These are phyloP conservation scores for Kwoniella newhampshirensis DNA, from an alignment of 768 basidiomycete genomes.

Conservation along the genomic window DNA sequence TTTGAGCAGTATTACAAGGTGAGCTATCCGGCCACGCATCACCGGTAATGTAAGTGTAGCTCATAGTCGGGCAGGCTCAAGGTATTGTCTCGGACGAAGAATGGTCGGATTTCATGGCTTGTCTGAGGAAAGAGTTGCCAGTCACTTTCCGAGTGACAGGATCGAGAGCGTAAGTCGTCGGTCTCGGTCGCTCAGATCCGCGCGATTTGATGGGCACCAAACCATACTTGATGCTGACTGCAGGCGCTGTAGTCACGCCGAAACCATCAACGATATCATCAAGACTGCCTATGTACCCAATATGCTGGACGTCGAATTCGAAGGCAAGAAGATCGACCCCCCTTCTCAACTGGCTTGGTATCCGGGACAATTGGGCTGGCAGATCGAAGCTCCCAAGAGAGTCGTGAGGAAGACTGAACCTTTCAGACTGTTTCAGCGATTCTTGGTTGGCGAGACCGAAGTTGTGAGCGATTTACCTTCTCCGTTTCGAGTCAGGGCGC, in stretches of 20 bases:
- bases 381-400: slow-evolving; percentile 86
- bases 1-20: slow-evolving; percentile 58
- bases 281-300: slow-evolving; percentile 73
- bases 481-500: not conserved
- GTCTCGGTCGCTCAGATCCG: not conserved
- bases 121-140: slow-evolving; percentile 71
- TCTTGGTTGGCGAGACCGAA: slow-evolving; percentile 96
- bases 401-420: slow-evolving; percentile 80
- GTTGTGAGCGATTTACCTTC: slow-evolving; percentile 63
- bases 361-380: slow-evolving; percentile 93
- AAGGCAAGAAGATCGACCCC: slow-evolving; percentile 71
- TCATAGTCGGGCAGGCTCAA: slow-evolving; percentile 58
- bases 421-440: slow-evolving; percentile 92
- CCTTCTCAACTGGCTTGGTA: slow-evolving; percentile 91
- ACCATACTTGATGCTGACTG: slow-evolving; percentile 51
- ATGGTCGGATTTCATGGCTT: slow-evolving; percentile 71
- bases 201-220: too few species aligned
- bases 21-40: slow-evolving; percentile 1
- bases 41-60: not conserved
- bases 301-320: slow-evolving; percentile 70
- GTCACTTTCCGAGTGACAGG: slow-evolving; percentile 93
- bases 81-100: slow-evolving; percentile 69
- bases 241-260: slow-evolving; percentile 58
- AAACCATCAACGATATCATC: slow-evolving; percentile 76
- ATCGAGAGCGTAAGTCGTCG: slow-evolving; percentile 69